phyloP scores from a whole-genome alignment of 192 early-diverging fungal genomes.

The Neocallimastix lanati region DNA sequence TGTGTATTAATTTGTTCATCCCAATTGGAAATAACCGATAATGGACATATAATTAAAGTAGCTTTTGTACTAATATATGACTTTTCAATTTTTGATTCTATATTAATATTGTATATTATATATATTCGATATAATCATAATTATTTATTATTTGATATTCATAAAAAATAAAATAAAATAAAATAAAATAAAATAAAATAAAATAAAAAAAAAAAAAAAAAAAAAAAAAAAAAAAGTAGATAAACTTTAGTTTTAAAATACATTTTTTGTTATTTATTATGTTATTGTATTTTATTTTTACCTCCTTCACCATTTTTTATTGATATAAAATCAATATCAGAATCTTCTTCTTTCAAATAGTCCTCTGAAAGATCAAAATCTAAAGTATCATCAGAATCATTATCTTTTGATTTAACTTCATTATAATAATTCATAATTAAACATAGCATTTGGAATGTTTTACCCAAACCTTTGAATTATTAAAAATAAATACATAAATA shows the following conservation, averaged over 20 bases:
- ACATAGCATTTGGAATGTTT: not conserved
- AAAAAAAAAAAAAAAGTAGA: no score
- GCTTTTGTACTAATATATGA: slow-evolving; percentile 9
- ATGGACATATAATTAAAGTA: slow-evolving; percentile 52
- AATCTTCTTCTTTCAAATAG: not conserved
- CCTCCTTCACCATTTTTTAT: not conserved
- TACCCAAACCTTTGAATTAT: not conserved
- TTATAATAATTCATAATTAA: not conserved
- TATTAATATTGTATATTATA: not conserved
- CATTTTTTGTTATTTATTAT: not conserved
- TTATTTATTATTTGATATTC: no score
- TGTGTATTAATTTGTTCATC: slow-evolving; percentile 44
- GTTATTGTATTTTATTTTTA: not conserved
- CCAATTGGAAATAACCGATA: slow-evolving; percentile 55
- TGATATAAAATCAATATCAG: not conserved
- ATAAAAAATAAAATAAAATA: no score
- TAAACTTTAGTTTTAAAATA: no score
- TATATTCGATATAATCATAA: not conserved
- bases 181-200: no score
- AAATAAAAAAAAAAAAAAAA: no score
- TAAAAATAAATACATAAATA: no score
- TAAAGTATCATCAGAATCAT: not conserved
- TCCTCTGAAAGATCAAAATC: not conserved
- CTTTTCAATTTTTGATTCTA: slow-evolving; percentile 1
- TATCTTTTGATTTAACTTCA: not conserved